phyloP scores from a whole-genome alignment of 495 filamentous ascomycete species.

The Pseudevernia furfuracea region DNA sequence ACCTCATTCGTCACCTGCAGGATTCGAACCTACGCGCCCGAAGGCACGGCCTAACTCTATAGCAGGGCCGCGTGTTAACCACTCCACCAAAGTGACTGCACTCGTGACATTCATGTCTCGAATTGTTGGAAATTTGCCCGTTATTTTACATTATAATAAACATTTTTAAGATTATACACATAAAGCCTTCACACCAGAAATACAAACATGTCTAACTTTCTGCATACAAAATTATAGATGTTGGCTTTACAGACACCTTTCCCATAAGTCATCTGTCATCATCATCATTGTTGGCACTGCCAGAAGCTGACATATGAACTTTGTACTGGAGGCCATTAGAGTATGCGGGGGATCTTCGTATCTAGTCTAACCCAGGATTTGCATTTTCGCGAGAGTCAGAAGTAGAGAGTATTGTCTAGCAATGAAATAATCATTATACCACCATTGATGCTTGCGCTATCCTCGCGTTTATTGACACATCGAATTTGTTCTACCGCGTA shows the following conservation, averaged over 20 bases:
- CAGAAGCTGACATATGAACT: not conserved
- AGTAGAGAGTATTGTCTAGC: not conserved
- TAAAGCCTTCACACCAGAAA: too few relatives aligned
- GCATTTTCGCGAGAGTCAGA: too few relatives aligned
- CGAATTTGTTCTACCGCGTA: not conserved
- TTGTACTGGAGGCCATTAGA: not conserved
- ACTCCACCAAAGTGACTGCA: conserved; percentile 22
- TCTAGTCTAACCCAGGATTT: not conserved
- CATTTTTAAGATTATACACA: too few relatives aligned
- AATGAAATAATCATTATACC: not conserved
- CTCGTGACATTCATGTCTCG: too few relatives aligned
- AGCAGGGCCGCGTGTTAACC: conserved; percentile 25
- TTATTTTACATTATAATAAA: too few relatives aligned
- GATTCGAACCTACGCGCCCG: conserved; percentile 26
- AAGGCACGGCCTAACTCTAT: conserved; percentile 16
- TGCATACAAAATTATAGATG: too few relatives aligned
- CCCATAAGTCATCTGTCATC: too few relatives aligned
- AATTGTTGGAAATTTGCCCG: too few relatives aligned
- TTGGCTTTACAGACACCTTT: too few relatives aligned
- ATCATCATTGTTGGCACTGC: too few relatives aligned
- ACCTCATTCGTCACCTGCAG: conserved; percentile 24
- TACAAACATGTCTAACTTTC: too few relatives aligned
- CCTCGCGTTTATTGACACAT: not conserved
- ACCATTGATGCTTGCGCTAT: not conserved
- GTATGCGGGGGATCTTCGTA: not conserved